Evolutionary conservation across 345 rosid genomes (phyloP), one percentile per base, ranked within the genome.

Genomic region (Rhizophora mangle): DNA sequence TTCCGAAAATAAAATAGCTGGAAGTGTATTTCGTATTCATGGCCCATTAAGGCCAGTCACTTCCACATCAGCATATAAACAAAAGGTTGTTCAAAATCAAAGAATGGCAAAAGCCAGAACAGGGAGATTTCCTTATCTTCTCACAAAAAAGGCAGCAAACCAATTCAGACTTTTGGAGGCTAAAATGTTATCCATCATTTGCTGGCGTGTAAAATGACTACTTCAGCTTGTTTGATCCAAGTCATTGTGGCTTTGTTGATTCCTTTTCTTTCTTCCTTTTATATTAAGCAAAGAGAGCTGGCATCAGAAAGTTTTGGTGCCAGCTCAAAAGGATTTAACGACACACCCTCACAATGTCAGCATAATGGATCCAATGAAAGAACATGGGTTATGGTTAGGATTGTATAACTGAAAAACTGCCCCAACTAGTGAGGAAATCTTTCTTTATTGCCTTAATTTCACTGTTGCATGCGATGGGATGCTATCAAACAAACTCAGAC

Each of bases 281-380:
- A 10, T 37, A 58, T 15, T 10, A 37, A 39, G n/a, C 3, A 10
- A 57, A 9, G 29, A 37, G 55, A 24, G 64, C 18, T 71, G 31
- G 68, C 82, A 64, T 85, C 86, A 82, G 43, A 86, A 86, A 80
- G 87, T 65, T 52, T 76, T 56, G 43, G 36, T 74, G 82, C 83
- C 90, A 82, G 37, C 83, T 88, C 82, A 79, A 72, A 84, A 86
- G 74, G 78, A 47, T 68, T 64, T 32, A 68, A 37, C 51, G 63
- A 77, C 87, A 80, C 80, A 22, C 46, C 60, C 68, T 56, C 68
- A 60, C 11, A 37, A 62, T 49, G 27, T 68, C 73, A n/a, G 69
- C 31, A 21, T 6, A 8, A 16, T n/a, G 29, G 10, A 46, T 31
- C 47, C 47, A 21, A 30, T 19, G 29, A 31, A 20, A 32, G 9